Evolutionary conservation across 169 alveolate genomes (phyloP), one percentile per base, ranked within the genome.

Genomic region (Eimeria necatrix): DNA sequence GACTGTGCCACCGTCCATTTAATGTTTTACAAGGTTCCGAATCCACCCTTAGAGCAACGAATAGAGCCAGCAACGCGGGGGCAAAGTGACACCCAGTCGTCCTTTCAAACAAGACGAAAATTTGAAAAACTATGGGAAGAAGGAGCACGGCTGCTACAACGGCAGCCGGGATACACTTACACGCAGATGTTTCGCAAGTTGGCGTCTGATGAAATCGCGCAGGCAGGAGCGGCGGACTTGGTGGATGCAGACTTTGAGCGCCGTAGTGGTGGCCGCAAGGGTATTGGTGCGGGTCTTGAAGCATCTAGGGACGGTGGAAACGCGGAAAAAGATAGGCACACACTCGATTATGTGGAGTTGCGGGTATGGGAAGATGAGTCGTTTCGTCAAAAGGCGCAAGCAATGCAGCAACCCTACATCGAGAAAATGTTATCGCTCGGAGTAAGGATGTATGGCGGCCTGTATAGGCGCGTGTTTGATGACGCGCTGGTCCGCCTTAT

Each of bases 401-500:
- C 26, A 52, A 53, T 59, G 60, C 91, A 83, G 51, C 4, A 7
- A n/a, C 78, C 91, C 22, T 18, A 53, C 10, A 6, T 56, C 20
- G 32, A 83, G 78, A 22, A 32, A 32, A 83, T 83, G 49, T 59
- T 5, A 4, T 73, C 24, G 61, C 91, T 83, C 4, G 91, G 91
- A 14, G 78, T 83, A 26, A 24, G 48, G 26, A 59, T 83, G 91
- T 41, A 59, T 59, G 51, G 59, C 76, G 91, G 91, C 59, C 78
- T 32, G 24, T 83, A 83, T 76, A 59, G 76, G 32, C 91, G 91
- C 26, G 91, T 83, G 51, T 83, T 83, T 59, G 91, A 83, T 52
- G 91, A 83, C 46, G 76, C 91, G 26, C 78, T 83, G 24, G 78
- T 83, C 26, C 91, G 91, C 73, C 91, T 83, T 56, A 83, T 83